Base-by-base conservation (phyloP, 192 early-diverging fungal species). In the Podila epigama region DNA sequence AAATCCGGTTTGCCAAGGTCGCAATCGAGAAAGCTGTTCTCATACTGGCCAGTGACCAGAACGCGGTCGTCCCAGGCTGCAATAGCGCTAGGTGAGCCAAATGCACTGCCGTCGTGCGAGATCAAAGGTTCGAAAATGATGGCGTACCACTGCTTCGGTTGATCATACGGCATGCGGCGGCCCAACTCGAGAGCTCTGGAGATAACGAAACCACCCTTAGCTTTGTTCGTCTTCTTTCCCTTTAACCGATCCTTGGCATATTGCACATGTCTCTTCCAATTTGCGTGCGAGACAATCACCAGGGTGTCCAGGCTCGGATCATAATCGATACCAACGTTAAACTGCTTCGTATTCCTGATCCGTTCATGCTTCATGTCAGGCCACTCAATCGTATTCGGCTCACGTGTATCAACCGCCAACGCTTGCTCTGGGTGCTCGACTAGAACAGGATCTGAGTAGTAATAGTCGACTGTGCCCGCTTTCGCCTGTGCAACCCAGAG, bases 321-420 rank as follows among this genome's bases (percentile, higher is more conserved):
- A 57, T 77, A 77, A 32, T 77, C 73, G 29, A 77, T 32, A 1
- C 73, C 73, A 5, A 68, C 27, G 27, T 68, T 77, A 25, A 77
- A 58, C 28, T 20, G 31, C 61, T 68, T 63, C 29, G 73, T 68
- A 66, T 77, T 53, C 48, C 68, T 40, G 25, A 59, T 54, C 37
- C 68, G 66, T 57, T 77, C 73, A 28, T 68, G 63, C 65, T 68
- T 51, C 73, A 77, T 77, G 1, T 66, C 73, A 5, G 73, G 73
- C 73, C 73, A 77, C 5, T 31, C 4, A 11, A 77, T 59, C 18
- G 60, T 68, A 5, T 64, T 29, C 5, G 34, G 60, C 57, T 68
- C 27, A 12, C 32, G 53, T 1, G 73, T 77, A 53, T 77, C 73
- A 3, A 41, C 73, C 41, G 54, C 7, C n/a, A 63, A 15, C 6